Evolutionary conservation across 2,329 filamentous ascomycete genomes (phyloP), one percentile per base, ranked within the genome.

Genomic region (Xylariaceae sp.): DNA sequence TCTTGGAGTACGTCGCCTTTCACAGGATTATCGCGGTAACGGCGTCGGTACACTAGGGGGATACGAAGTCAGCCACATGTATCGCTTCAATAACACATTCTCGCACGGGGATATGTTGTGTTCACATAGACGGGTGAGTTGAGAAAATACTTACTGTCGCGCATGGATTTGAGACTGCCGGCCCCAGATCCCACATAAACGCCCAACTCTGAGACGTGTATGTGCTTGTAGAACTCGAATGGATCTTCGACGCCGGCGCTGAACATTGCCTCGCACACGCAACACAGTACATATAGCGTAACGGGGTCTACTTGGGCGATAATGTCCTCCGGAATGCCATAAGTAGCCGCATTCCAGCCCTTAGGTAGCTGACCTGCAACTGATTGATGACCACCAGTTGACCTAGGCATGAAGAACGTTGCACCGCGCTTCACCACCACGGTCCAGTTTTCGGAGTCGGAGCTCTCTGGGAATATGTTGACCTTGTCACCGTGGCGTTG

Each of bases 161-260:
- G 47, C 3, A 40, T 44, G 9, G 50, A 45, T 19, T 41, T 52
- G 14, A 46, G 87, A 73, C 94, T 94, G 79, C 94, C 94, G 75
- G 97, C 95, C 77, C 94, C 94, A 19, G 94, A 97, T 71, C 94
- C 94, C 60, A 97, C 85, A 67, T 92, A 97, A 80, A 97, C 97
- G 70, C 94, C 94, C 44, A 99, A 88, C 67, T 99, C 89, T 5
- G 94, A 96, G 54, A 99, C 83, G 71, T 99, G 94, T 56, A 99
- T 90, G 65, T 99, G 97, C 77, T 97, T 91, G 83, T 99, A 99
- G 75, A 99, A 97, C 74, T 99, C 94, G 66, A 97, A 99, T n/a
- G 94, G 94, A 67, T 99, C 94, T 30, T 92, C 96, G 68, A 99
- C 91, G 83, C 94, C 94, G 56, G 89, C 86, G 33, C 90, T 87